These are phyloP conservation scores for Nelumbo lutea DNA, from an alignment of 164 flowering plant genomes.

Conservation along the genomic window DNA sequence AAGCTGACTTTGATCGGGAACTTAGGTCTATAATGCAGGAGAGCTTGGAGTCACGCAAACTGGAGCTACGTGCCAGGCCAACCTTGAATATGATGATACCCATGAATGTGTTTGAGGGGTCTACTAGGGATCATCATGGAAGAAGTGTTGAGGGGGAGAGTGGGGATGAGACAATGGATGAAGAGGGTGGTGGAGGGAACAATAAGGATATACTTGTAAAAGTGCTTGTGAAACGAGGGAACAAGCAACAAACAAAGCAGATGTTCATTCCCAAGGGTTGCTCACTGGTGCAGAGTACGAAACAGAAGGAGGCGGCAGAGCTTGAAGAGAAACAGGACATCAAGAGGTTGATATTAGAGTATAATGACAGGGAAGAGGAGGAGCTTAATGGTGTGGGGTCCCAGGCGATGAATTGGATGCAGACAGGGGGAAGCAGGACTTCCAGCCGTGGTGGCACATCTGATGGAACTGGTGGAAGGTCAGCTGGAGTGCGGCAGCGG, in stretches of 20 bases:
- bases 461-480: conserved; percentile 60
- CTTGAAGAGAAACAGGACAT: conserved; percentile 94
- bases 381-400: conserved; percentile 62
- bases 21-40: conserved; percentile 87
- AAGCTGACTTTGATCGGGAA: conserved; percentile 82
- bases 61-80: conserved; percentile 74
- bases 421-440: conserved; percentile 43
- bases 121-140: conserved; percentile 69
- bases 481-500: conserved; percentile 49
- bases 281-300: conserved; percentile 83
- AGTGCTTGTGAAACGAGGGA: conserved; percentile 91
- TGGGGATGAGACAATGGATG: conserved; percentile 79
- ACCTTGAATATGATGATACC: conserved; percentile 87
- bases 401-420: conserved; percentile 51
- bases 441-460: conserved; percentile 49
- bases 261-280: conserved; percentile 84
- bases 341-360: conserved; percentile 84
- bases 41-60: conserved; percentile 85
- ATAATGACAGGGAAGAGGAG: conserved; percentile 93
- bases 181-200: conserved; percentile 47
- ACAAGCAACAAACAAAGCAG: conserved; percentile 86
- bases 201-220: conserved; percentile 73
- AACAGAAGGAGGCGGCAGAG: conserved; percentile 95
- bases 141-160: conserved; percentile 75
- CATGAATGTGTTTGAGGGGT: conserved; percentile 82